Base-by-base conservation (phyloP, 345 rosid genomes). In the Eucalyptus cladocalyx region DNA sequence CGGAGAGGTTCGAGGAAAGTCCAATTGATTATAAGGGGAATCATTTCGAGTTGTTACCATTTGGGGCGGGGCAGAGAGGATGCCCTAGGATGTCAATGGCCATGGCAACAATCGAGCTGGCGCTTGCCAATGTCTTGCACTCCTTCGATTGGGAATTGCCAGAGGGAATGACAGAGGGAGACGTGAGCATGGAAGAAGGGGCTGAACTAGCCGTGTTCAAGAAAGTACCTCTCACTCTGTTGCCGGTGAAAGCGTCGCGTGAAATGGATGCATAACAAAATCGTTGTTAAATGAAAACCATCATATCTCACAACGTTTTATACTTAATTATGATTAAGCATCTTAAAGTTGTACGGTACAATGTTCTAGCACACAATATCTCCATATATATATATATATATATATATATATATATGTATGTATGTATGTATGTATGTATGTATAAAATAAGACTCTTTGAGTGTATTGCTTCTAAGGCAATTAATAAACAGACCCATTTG, bases 131-230 rank as follows among this genome's bases (percentile, higher is more conserved):
- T 89, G 30, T 94, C 58, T 83, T 92, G 87, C 92, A 91, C 50
- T 72, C 72, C 56, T 94, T 94, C 88, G 86, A 93, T 30, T 93
- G 96, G 96, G 67, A 89, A 21, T 51, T 94, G 54, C 95, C 94
- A 5, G 21, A 87, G 26, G 91, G 88, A 15, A 91, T 89, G 92
- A 60, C 17, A 42, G 87, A 50, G 11, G 88, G 86, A 86, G 93
- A 93, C 42, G 47, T 93, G 5, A 90, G 89, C n/a, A 92, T 93
- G 92, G 93, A 93, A 34, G 95, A 94, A 89, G 58, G 90, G 67
- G 89, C 92, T 80, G 94, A 93, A 34, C 81, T 93, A 14, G 60
- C 88, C 6, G 88, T 91, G 26, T 19, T 72, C 49, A 94, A 92
- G 56, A 94, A 90, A 90, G 51, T 43, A 9, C 56, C 92, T 56